Evolutionary conservation across 2,329 filamentous ascomycete species (phyloP).

Genomic region (Neopestalotiopsis sp.): DNA sequence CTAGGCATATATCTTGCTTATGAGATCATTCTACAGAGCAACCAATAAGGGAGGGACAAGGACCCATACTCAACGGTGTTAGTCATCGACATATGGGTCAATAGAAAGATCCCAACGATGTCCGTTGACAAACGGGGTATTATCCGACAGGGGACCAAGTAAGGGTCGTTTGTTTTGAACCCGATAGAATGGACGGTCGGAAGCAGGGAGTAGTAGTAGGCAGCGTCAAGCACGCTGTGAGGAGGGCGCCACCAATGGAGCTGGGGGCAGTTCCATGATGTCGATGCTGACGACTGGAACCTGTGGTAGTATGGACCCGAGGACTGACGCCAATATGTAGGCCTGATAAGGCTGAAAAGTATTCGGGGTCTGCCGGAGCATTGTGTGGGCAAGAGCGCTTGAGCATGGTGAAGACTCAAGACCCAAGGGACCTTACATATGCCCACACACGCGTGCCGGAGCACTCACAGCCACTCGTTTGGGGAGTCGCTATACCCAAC

Average conservation of each 20-base stretch:
- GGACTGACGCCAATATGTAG: not conserved
- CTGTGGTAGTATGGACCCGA: not conserved
- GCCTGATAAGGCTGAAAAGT: constrained; percentile 2
- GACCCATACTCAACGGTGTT: not conserved
- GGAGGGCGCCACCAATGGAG: not conserved
- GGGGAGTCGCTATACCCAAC: not conserved
- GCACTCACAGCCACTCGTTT: not conserved
- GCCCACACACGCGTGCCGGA: not conserved
- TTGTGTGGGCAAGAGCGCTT: not conserved
- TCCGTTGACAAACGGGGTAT: not conserved
- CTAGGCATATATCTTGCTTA: not conserved
- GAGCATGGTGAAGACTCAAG: not conserved
- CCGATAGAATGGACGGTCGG: not conserved
- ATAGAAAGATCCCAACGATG: not conserved
- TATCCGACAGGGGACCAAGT: not conserved
- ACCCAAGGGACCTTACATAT: not conserved
- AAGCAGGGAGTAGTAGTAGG: not conserved
- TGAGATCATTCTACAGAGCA: not conserved
- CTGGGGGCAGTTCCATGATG: not conserved
- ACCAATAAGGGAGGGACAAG: not conserved
- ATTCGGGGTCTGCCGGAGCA: not conserved
- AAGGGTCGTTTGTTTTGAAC: not conserved
- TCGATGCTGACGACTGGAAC: not conserved
- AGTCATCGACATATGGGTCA: not conserved
- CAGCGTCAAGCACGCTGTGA: not conserved